phyloP scores from a whole-genome alignment of 164 flowering plant genomes.

The Chloranthus sessilifolius region DNA sequence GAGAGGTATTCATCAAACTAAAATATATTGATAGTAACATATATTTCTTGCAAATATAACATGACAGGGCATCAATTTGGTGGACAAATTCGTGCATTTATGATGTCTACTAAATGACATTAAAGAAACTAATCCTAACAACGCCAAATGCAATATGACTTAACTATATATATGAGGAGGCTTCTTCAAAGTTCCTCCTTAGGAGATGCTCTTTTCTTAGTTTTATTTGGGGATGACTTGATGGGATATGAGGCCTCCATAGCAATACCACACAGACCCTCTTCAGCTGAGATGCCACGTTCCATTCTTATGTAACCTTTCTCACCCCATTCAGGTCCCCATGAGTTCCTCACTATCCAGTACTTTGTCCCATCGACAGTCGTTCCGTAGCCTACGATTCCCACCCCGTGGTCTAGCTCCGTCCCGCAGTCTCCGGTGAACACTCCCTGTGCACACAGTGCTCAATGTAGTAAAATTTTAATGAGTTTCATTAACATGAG shows the following conservation, averaged over 20 bases:
- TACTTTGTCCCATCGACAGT: constrained; percentile 74
- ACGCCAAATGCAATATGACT: too few species aligned
- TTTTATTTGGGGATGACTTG: constrained; percentile 42
- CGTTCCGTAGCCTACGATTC: constrained; percentile 76
- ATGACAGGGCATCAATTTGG: too few species aligned
- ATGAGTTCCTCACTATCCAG: constrained; percentile 92
- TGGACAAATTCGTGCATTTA: background rate
- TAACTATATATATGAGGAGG: too few species aligned
- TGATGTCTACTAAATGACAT: too few species aligned
- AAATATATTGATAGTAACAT: too few species aligned
- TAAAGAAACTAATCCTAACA: too few species aligned
- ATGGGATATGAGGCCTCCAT: constrained; percentile 83
- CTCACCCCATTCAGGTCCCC: constrained; percentile 95
- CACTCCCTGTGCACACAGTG: constrained; percentile 85
- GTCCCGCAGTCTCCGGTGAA: constrained; percentile 60
- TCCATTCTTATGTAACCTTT: constrained; percentile 77
- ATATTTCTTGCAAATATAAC: too few species aligned
- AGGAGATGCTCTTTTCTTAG: constrained; percentile 16
- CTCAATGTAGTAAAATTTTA: too few species aligned
- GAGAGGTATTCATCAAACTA: too few species aligned
- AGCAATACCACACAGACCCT: constrained; percentile 82
- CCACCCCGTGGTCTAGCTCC: constrained; percentile 78
- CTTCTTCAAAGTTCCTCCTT: too few species aligned
- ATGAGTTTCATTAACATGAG: too few species aligned
- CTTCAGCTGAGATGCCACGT: constrained; percentile 41